These are phyloP conservation scores for Linaria vulgaris DNA, from an alignment of 257 asterid genomes.

Conservation along the genomic window DNA sequence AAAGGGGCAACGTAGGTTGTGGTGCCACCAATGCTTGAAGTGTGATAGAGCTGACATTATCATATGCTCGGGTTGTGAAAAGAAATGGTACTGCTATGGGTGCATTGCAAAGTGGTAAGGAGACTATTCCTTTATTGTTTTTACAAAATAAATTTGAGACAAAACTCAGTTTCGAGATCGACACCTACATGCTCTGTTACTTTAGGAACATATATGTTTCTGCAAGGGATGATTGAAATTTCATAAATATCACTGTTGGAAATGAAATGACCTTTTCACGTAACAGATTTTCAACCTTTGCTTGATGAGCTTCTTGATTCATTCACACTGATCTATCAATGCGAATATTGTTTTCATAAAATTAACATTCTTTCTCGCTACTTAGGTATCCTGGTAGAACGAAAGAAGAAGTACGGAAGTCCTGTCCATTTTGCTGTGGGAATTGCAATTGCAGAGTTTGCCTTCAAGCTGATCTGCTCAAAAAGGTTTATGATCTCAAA, in stretches of 20 bases:
- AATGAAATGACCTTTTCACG: constrained; percentile 7
- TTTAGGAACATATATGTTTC: background rate
- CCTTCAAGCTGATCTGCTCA: constrained; percentile 45
- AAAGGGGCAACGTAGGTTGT: constrained; percentile 32
- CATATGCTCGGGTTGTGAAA: constrained; percentile 62
- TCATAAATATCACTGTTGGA: background rate
- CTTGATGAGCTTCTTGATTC: constrained; percentile 14
- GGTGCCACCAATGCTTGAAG: constrained; percentile 72
- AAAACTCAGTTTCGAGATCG: constrained; percentile 6
- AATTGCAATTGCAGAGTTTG: constrained; percentile 78
- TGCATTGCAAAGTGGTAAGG: constrained; percentile 73
- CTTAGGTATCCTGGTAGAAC: constrained; percentile 71
- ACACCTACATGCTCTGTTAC: background rate
- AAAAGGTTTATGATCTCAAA: constrained; percentile 41
- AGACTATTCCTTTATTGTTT: constrained; percentile 20
- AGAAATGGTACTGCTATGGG: constrained; percentile 58
- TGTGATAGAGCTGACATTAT: constrained; percentile 32
- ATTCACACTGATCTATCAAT: background rate
- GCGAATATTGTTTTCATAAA: constrained; percentile 16
- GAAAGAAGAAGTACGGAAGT: constrained; percentile 41
- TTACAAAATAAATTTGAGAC: constrained; percentile 19
- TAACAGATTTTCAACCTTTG: constrained; percentile 1
- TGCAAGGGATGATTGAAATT: constrained; percentile 1
- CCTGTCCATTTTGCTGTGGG: constrained; percentile 72
- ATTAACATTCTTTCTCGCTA: constrained; percentile 19